Percentiles rank a stretch among this genome's conserved stretches.
Conservation (phyloP, 2,329 filamentous ascomycete genomes). For the Mariannaea sp. region DNA sequence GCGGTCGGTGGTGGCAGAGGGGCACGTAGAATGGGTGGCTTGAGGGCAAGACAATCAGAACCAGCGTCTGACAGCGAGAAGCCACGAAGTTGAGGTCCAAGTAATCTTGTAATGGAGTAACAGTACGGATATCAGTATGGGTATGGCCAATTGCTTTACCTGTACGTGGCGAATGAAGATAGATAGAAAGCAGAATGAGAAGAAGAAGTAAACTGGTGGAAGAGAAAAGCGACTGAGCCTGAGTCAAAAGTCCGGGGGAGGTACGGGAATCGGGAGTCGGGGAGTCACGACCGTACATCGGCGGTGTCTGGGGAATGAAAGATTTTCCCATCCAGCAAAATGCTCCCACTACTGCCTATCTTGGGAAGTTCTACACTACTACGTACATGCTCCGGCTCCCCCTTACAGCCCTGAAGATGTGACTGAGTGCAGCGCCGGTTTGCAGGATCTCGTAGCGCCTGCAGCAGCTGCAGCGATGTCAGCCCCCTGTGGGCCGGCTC, state of each 20-base stretch:
- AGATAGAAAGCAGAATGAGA: conserved; percentile 13
- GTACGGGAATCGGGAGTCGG: conserved; percentile 33
- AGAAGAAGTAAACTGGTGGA: neutral
- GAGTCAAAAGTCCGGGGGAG: conserved; percentile 17
- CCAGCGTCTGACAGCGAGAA: neutral
- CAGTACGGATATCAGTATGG: too few species aligned
- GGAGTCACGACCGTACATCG: conserved; percentile 37
- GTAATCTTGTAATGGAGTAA: neutral
- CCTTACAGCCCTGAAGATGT: too few species aligned
- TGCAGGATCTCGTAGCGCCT: conserved; percentile 20
- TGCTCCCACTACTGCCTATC: conserved; percentile 18
- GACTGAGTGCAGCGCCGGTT: conserved; percentile 11
- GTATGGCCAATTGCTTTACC: too few species aligned
- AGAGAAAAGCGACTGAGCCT: conserved; percentile 10
- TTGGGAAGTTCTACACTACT: too few species aligned
- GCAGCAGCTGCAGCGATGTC: conserved; percentile 8
- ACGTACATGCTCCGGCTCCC: too few species aligned
- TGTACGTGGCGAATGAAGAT: neutral
- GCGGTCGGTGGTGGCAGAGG: neutral
- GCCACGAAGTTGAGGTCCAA: neutral
- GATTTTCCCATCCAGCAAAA: conserved; percentile 6
- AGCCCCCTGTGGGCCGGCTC: conserved; percentile 3
- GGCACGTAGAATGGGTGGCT: neutral
- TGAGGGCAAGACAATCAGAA: neutral
- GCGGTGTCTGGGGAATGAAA: conserved; percentile 31